phyloP scores from a whole-genome alignment of 75 land plant species.

The Chamaecyparis obtusa region DNA sequence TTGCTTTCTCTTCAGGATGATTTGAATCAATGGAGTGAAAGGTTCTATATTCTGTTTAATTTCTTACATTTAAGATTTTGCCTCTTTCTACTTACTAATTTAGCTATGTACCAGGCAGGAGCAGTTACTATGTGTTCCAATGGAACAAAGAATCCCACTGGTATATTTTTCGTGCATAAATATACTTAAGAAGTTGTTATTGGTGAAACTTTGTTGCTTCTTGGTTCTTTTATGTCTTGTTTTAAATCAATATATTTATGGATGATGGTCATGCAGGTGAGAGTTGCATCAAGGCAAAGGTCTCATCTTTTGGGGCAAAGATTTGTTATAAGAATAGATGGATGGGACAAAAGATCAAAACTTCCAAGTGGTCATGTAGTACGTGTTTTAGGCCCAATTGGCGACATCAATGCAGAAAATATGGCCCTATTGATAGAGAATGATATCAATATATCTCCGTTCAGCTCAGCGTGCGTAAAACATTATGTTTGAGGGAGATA shows the following conservation, averaged over 20 bases:
- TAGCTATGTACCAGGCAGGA: constrained; percentile 16
- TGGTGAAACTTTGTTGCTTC: neutral
- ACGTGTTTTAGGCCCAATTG: constrained; percentile 20
- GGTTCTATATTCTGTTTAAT: neutral
- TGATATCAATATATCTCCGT: constrained; percentile 18
- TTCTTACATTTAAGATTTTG: neutral
- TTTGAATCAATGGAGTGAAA: neutral
- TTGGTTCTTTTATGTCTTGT: neutral
- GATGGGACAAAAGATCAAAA: constrained; percentile 15
- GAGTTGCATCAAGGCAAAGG: constrained; percentile 17
- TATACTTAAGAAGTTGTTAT: neutral
- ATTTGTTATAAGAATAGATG: constrained; percentile 20
- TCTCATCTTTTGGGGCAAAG: constrained; percentile 16
- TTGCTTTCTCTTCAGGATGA: neutral
- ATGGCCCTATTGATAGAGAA: constrained; percentile 18
- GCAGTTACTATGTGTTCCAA: constrained; percentile 24
- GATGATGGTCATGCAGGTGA: constrained; percentile 1
- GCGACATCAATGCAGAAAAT: constrained; percentile 20
- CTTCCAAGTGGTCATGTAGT: constrained; percentile 24
- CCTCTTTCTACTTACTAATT: neutral
- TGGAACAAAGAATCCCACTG: constrained; percentile 25
- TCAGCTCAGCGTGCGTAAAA: constrained; percentile 19
- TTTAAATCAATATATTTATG: neutral
- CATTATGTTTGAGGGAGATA: neutral
- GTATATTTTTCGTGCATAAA: neutral